Evolutionary conservation across 176 grass and related monocot genomes (phyloP).

Genomic region (Cenchrus purpureus): DNA sequence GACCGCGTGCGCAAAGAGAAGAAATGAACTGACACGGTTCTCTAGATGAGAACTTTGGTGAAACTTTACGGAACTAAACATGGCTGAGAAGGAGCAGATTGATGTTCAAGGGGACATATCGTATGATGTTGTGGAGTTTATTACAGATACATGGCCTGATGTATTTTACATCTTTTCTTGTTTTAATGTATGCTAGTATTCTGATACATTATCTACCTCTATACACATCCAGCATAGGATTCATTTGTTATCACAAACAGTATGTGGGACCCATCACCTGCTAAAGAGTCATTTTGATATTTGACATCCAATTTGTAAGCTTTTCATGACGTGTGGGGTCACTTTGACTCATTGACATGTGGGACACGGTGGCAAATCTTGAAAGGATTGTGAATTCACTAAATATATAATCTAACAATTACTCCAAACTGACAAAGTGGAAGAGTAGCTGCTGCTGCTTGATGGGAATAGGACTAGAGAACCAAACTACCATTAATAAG

Average conservation of each 20-base stretch:
- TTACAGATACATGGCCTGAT: conserved; percentile 97
- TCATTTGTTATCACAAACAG: neutral
- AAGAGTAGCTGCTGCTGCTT: neutral
- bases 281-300: too few species aligned
- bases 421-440: neutral
- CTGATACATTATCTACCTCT: neutral
- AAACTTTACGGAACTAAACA: too few species aligned
- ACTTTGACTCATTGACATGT: too few species aligned
- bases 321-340: too few species aligned
- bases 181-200: neutral
- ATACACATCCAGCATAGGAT: neutral
- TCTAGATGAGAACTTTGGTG: too few species aligned
- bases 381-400: too few species aligned
- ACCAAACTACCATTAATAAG: too few species aligned
- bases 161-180: conserved; percentile 54
- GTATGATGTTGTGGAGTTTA: conserved; percentile 93
- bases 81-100: conserved; percentile 98
- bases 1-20: too few species aligned
- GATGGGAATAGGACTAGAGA: neutral
- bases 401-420: neutral
- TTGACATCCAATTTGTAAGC: too few species aligned
- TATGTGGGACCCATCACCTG: too few species aligned
- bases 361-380: too few species aligned
- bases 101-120: conserved; percentile 99
- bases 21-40: too few species aligned